phyloP scores from a whole-genome alignment of 441 rosid species.

The Melianthus villosus region DNA sequence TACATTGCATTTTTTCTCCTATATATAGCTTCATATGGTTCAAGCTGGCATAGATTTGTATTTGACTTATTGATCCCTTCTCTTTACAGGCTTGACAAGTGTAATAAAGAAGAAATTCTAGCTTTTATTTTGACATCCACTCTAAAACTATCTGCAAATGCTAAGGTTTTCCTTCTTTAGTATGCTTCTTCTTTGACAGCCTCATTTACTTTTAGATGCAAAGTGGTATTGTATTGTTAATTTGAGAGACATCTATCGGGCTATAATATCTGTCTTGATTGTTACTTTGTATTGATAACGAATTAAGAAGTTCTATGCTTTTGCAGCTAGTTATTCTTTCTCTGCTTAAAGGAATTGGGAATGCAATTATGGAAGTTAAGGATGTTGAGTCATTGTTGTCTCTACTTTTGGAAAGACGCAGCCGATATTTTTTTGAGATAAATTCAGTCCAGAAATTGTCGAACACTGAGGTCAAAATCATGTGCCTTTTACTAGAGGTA shows the following conservation, averaged over 20 bases:
- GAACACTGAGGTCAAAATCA: constrained; percentile 40
- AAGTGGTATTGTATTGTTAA: no score
- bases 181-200: constrained; percentile 4
- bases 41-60: no score
- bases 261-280: no score
- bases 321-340: constrained; percentile 73
- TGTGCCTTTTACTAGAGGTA: constrained; percentile 91
- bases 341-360: constrained; percentile 70
- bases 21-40: no score
- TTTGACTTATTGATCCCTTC: background rate
- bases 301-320: no score
- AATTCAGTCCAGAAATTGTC: constrained; percentile 40
- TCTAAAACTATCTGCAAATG: constrained; percentile 47
- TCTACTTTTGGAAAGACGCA: constrained; percentile 48
- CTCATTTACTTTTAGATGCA: no score
- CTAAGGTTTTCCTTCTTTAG: constrained; percentile 47
- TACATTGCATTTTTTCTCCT: no score
- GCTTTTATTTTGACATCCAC: constrained; percentile 40
- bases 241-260: no score
- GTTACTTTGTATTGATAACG: no score
- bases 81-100: constrained; percentile 55
- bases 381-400: constrained; percentile 47
- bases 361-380: constrained; percentile 32
- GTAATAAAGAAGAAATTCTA: constrained; percentile 54
- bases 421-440: constrained; percentile 25